These are phyloP conservation scores for Crithidia sp. DNA, from an alignment of 208 protist genomes.

Conservation along the genomic window DNA sequence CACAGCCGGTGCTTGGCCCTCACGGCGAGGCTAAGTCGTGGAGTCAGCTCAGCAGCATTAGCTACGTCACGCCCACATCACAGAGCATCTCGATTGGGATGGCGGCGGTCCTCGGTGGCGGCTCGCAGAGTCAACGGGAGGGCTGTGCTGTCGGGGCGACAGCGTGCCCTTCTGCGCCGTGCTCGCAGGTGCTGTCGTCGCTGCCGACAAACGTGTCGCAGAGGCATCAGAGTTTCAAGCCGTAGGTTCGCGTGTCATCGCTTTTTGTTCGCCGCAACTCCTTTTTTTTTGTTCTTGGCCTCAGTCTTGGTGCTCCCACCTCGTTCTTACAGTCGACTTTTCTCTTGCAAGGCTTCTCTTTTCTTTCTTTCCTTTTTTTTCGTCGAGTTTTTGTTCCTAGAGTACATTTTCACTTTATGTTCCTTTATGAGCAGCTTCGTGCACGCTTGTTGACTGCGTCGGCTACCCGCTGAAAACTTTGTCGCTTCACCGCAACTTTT, in stretches of 20 bases:
- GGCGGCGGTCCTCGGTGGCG: background rate
- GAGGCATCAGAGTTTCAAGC: slow-evolving; percentile 11
- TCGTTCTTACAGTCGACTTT: background rate
- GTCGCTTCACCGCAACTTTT: too few relatives aligned
- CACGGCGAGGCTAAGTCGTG: slow-evolving; percentile 4
- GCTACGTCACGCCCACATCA: slow-evolving; percentile 27
- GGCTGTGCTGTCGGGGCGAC: background rate
- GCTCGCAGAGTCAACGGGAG: slow-evolving; percentile 10
- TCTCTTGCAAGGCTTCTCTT: background rate
- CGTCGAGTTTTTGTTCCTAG: slow-evolving; percentile 13
- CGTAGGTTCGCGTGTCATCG: slow-evolving; percentile 2
- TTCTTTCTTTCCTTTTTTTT: slow-evolving; percentile 4
- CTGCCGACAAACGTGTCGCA: slow-evolving; percentile 22
- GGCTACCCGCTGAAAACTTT: too few relatives aligned
- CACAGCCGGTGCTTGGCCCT: background rate
- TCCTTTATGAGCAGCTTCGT: too few relatives aligned
- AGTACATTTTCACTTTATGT: slow-evolving; percentile 9
- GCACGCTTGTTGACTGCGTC: too few relatives aligned
- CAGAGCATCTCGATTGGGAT: slow-evolving; percentile 25
- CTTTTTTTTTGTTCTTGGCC: slow-evolving; percentile 6
- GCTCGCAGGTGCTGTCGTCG: slow-evolving; percentile 22
- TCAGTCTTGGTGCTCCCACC: too few relatives aligned
- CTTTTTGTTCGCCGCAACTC: slow-evolving; percentile 1
- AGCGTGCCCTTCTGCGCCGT: background rate
- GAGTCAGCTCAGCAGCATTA: slow-evolving; percentile 38